A percentile compares a stretch with the other conserved stretches of the same genome.
These are phyloP conservation scores for Syzygium aromaticum DNA, from an alignment of 345 rosid species.

Conservation along the genomic window DNA sequence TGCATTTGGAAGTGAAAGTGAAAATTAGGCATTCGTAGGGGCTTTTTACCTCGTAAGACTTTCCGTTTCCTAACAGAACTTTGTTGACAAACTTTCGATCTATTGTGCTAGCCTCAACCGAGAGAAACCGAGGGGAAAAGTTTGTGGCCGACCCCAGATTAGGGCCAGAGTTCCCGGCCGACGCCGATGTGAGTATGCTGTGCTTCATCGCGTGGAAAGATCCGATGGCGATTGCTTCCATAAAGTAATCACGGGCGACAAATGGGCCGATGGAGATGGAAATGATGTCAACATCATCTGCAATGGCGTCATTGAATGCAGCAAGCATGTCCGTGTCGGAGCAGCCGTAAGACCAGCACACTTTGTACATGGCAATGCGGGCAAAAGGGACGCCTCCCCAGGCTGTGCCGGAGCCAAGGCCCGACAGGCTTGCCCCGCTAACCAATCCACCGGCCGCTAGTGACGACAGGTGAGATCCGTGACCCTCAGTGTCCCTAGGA, in stretches of 20 bases:
- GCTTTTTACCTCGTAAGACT: constrained; percentile 5
- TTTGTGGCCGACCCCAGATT: not conserved
- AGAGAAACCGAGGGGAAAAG: constrained; percentile 21
- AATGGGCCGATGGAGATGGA: constrained; percentile 6
- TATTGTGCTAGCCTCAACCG: constrained; percentile 28
- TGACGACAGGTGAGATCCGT: constrained; percentile 25
- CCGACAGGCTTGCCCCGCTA: constrained; percentile 7
- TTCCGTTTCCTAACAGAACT: constrained; percentile 28
- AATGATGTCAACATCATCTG: constrained; percentile 16
- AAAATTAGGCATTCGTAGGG: no score
- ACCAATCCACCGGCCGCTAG: constrained; percentile 21
- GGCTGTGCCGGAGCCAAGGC: constrained; percentile 20
- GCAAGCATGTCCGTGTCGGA: constrained; percentile 18
- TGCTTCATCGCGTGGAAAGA: constrained; percentile 23
- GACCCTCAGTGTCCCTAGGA: constrained; percentile 10
- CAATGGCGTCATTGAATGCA: constrained; percentile 35
- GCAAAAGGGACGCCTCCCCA: constrained; percentile 18
- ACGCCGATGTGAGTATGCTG: constrained; percentile 16
- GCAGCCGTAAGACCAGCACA: constrained; percentile 23
- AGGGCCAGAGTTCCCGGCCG: constrained; percentile 21
- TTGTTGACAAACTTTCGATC: constrained; percentile 19
- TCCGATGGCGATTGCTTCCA: constrained; percentile 19
- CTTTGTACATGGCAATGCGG: constrained; percentile 27
- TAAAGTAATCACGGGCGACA: not conserved
- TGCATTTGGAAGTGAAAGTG: no score